Evolutionary conservation across 2,329 filamentous ascomycete genomes (phyloP), one percentile per base, ranked within the genome.

Genomic region (Hymenoscyphus repandus): DNA sequence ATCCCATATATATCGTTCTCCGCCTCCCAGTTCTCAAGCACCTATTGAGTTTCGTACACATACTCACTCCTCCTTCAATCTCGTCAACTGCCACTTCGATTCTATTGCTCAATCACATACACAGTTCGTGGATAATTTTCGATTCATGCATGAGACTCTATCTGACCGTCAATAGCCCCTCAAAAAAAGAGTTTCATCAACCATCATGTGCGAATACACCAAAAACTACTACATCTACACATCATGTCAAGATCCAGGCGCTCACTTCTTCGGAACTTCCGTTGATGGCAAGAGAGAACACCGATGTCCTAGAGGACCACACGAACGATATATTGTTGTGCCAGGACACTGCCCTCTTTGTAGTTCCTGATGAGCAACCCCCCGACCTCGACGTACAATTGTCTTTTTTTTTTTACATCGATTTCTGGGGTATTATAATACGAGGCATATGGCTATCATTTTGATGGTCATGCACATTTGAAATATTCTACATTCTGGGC

Each of bases 191-290:
- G 27, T n/a, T 44, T 20, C 13, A 40, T 22, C 38, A 12, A 18
- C 17, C 55, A 69, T 59, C 30, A 78, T 78, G 75, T 78, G 75
- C 70, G 71, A 76, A 63, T 87, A 84, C 64, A 85, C 82, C 62
- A 86, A 85, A 62, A 88, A 88, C 69, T 89, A 85, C 67, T 88
- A 88, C 69, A 83, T 90, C 67, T 89, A 88, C 70, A 83, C 82
- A 51, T 76, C 79, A 39, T 90, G 86, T 63, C 69, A 76, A 50
- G 83, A 88, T 63, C 85, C 85, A 0, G 80, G 80, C 37, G 74
- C 78, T 13, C 86, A 90, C 67, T 88, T 88, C 68, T 84, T 86
- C 66, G 76, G 79, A 57, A 88, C 83, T 1, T 81, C 81, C 1
- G 73, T 84, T 47, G 86, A 90, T 61, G 85, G 84, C 50, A 79